phyloP scores from a whole-genome alignment of 2,329 filamentous ascomycete species.

The Hypocreales sp. region DNA sequence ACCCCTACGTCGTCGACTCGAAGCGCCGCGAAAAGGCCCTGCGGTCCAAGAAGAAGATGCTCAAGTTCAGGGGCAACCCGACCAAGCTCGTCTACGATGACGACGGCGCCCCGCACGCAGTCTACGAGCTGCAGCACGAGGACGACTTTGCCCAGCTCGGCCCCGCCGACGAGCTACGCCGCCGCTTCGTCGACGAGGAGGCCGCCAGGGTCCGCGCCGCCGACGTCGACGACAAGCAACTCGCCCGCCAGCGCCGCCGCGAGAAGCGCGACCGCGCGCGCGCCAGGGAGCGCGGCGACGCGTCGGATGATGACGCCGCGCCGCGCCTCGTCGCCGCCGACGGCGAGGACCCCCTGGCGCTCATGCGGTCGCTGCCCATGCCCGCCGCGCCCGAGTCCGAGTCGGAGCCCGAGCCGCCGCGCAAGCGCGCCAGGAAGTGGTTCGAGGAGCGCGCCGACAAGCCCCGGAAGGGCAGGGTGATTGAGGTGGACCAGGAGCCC shows the following conservation, averaged over 20 bases:
- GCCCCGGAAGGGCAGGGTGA: constrained; percentile 34
- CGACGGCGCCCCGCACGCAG: constrained; percentile 66
- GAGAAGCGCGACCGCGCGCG: constrained; percentile 65
- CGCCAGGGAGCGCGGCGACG: constrained; percentile 30
- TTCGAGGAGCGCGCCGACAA: constrained; percentile 55
- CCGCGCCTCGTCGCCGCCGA: constrained; percentile 20
- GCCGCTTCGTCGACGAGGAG: constrained; percentile 66
- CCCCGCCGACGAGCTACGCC: constrained; percentile 58
- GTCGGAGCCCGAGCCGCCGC: constrained; percentile 28
- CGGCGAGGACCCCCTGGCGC: constrained; percentile 32
- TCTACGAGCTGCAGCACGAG: constrained; percentile 83
- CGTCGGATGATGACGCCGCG: constrained; percentile 11
- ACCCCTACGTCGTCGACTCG: constrained; percentile 74
- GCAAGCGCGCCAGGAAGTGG: constrained; percentile 58
- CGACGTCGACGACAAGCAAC: constrained; percentile 69
- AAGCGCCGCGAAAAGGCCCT: constrained; percentile 93
- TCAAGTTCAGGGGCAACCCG: constrained; percentile 78
- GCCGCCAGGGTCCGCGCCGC: constrained; percentile 53
- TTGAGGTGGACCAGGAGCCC: constrained; percentile 51
- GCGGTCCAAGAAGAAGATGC: constrained; percentile 83
- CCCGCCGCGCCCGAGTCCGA: constrained; percentile 13
- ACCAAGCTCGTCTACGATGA: constrained; percentile 85
- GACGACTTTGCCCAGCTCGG: constrained; percentile 64
- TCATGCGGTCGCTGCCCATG: constrained; percentile 42
- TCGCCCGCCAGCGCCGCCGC: constrained; percentile 61